A percentile compares a stretch with the other conserved stretches of the same genome.
These are phyloP conservation scores for Phyllosticta paracitricarpa DNA, from an alignment of 2,329 filamentous ascomycete species.

Conservation along the genomic window DNA sequence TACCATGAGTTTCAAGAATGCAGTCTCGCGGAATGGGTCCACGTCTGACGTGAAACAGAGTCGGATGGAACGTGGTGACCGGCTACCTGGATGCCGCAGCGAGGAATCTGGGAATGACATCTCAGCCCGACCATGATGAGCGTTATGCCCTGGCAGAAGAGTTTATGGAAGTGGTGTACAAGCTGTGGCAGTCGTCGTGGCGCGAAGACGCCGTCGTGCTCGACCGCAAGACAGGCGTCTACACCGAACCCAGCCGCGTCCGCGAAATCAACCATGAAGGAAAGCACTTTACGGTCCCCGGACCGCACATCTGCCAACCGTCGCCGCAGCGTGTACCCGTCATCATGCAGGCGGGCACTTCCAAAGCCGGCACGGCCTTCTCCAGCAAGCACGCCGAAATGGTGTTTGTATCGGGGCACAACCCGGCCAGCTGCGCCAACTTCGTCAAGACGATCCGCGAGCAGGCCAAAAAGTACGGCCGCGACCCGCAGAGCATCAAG, in stretches of 20 bases:
- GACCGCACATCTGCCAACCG: slow-evolving; percentile 56
- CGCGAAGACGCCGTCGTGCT: slow-evolving; percentile 54
- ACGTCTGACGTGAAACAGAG: neutral
- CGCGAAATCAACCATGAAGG: slow-evolving; percentile 57
- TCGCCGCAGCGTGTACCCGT: slow-evolving; percentile 59
- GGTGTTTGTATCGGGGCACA: slow-evolving; percentile 59
- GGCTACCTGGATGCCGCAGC: slow-evolving; percentile 59
- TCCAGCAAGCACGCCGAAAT: slow-evolving; percentile 62
- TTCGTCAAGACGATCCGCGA: slow-evolving; percentile 54
- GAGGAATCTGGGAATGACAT: slow-evolving; percentile 48
- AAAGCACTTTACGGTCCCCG: slow-evolving; percentile 53
- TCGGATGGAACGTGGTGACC: slow-evolving; percentile 47
- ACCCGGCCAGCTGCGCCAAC: slow-evolving; percentile 50
- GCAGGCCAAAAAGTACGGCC: slow-evolving; percentile 43
- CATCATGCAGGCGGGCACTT: slow-evolving; percentile 61
- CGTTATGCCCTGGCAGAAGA: slow-evolving; percentile 55
- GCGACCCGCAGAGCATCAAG: slow-evolving; percentile 54
- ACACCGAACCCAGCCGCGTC: slow-evolving; percentile 48
- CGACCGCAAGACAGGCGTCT: slow-evolving; percentile 49
- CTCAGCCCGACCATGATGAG: slow-evolving; percentile 55
- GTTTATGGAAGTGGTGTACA: slow-evolving; percentile 55
- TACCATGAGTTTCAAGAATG: no score
- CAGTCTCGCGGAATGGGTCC: neutral
- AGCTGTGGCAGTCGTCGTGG: slow-evolving; percentile 59
- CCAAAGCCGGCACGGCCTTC: slow-evolving; percentile 54